Evolutionary conservation across 1,284 basidiomycete species (phyloP), one percentile per base, ranked within the genome.

Genomic region (Puccinia hordei): DNA sequence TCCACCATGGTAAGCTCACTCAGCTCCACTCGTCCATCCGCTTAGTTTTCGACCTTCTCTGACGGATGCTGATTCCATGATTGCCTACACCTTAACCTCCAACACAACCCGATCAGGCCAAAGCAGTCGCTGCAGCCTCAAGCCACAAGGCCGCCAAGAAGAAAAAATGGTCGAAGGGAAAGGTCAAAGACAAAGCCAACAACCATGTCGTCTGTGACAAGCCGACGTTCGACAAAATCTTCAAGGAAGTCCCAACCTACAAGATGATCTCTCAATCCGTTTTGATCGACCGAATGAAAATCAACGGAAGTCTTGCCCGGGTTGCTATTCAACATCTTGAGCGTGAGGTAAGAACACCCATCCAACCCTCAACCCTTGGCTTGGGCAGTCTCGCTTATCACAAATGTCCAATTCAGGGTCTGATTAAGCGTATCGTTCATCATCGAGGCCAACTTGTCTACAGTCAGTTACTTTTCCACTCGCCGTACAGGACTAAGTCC

Each of bases 151-250:
- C 93, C 87, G 87, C 91, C 85, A 98, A 98, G 90, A 98, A 98
- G 91, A 98, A 98, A 92, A 98, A 98, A 91, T 98, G 95, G 95
- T 98, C 95, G 84, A 98, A 98, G 90, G 95, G 95, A 87, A 80
- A 80, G 66, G 71, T 73, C 19, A 80, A 66, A 80, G 78, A 80
- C 78, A 80, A 86, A 86, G 85, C 86, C 82, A 85, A 87, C 83
- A 94, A 96, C 90, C 90, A 93, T 85, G 95, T 98, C 87, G 89
- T 91, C 84, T 91, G 97, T 86, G 85, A 86, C 83, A 83, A 83
- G 57, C 83, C 89, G 78, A 91, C 89, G 82, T 97, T 89, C 90
- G 95, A 98, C 90, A 93, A 93, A 86, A 95, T 98, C 89, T 87
- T 98, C 85, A 99, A 99, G 91, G 97, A 99, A 88, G 95, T 96